Base-by-base conservation (phyloP, 2,329 filamentous ascomycete genomes). In the Epichloe uncinata region DNA sequence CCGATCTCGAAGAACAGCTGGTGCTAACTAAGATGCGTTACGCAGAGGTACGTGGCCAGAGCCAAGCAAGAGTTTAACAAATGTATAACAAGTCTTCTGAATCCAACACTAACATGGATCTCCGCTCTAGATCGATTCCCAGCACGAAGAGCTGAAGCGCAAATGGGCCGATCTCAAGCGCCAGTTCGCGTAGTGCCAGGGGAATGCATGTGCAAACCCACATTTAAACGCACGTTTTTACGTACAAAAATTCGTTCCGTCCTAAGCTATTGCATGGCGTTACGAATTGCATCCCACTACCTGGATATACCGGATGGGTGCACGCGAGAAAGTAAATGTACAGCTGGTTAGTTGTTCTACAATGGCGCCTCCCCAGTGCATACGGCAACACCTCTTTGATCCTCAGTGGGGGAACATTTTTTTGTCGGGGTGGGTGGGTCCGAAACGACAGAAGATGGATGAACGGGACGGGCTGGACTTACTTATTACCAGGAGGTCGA, bases 1-100 rank as follows among this genome's bases (percentile, higher is more conserved):
- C 80, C 5, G 89, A 96, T 58, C 86, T 97, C 73, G 93, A 97
- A 72, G 86, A 90, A 67, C 82, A 89, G 65, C 72, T 98, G 56
- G 91, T 98, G 55, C 81, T 84, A 63, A 93, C 89, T 1, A 98
- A 98, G 77, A 85, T 98, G 86, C 80, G 81, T 61, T 89, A 90
- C 71, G 93, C 93, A 49, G 88, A 96, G 82, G 91, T 95, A 75
- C 73, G 83, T 47, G 16, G n/a, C 33, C 16, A 12, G 30, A 44
- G 16, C 26, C 20, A 11, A 42, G n/a, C 8, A 38, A 26, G 36
- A 35, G 30, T 9, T 16, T 2, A 30, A n/a, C 8, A 30, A 30
- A 30, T 30, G 30, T 11, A 30, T 3, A 30, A 11, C 30, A 30
- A 11, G 20, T 40, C 18, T 40, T 38, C 35, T 12, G 9, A 15